A percentile compares a stretch with the other conserved stretches of the same genome.
These are phyloP conservation scores for Diplodia corticola DNA, from an alignment of 2,329 filamentous ascomycete species.

Conservation along the genomic window DNA sequence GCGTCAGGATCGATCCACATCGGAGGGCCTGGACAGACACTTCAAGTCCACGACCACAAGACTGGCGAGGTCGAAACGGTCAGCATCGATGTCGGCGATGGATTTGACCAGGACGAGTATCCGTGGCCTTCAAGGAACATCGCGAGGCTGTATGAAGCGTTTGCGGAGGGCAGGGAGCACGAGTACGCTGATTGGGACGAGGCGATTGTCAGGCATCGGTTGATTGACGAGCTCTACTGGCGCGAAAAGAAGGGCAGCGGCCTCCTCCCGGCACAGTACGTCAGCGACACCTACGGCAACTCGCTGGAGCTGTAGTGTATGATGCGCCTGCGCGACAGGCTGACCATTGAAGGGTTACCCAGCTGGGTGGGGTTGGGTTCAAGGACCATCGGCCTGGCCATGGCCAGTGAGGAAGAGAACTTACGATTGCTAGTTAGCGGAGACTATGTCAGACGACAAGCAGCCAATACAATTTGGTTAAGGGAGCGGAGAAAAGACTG, in stretches of 20 bases:
- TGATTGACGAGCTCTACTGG: conserved; percentile 40
- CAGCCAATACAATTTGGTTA: background rate
- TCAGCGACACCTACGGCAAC: conserved; percentile 12
- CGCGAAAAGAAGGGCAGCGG: conserved; percentile 33
- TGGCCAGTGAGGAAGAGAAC: background rate
- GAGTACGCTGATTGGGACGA: conserved; percentile 37
- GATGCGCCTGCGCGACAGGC: background rate
- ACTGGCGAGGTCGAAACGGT: conserved; percentile 44
- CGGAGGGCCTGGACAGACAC: conserved; percentile 42
- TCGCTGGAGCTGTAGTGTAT: conserved; percentile 24
- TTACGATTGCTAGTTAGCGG: conserved; percentile 1
- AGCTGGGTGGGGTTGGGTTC: background rate
- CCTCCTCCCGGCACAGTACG: background rate
- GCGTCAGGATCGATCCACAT: conserved; percentile 33
- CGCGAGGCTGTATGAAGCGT: conserved; percentile 59
- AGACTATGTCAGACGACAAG: background rate
- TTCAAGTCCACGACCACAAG: conserved; percentile 55
- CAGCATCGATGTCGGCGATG: conserved; percentile 42
- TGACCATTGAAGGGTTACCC: background rate
- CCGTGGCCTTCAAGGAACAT: conserved; percentile 46
- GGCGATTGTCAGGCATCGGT: conserved; percentile 37
- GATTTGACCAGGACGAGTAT: conserved; percentile 38
- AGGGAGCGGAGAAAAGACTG: background rate
- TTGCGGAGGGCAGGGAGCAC: conserved; percentile 41
- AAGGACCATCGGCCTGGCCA: background rate